Evolutionary conservation across 2,329 filamentous ascomycete species (phyloP).

Genomic region (Chaetomiaceae sp.): DNA sequence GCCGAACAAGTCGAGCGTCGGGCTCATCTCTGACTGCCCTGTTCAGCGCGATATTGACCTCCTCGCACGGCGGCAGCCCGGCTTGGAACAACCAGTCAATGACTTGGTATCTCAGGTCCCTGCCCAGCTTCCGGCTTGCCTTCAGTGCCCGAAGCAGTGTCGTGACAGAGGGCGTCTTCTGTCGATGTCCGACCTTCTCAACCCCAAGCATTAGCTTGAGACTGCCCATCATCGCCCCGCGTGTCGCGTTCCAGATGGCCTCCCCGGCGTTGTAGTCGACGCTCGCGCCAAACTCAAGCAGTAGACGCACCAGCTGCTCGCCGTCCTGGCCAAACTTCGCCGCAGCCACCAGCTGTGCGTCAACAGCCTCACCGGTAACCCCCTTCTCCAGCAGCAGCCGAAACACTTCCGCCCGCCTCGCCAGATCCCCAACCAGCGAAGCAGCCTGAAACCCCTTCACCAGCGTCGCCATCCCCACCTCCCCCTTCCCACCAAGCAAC

Average conservation of each 20-base stretch:
- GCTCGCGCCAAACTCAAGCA: conserved; percentile 51
- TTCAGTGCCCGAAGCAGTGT: conserved; percentile 50
- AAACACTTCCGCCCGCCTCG: conserved; percentile 46
- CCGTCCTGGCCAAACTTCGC: conserved; percentile 48
- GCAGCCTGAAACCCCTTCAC: conserved; percentile 52
- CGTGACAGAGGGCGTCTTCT: conserved; percentile 44
- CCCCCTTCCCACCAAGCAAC: conserved; percentile 41
- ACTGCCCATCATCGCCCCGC: conserved; percentile 46
- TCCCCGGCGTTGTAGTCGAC: conserved; percentile 53
- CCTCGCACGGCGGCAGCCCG: conserved; percentile 44
- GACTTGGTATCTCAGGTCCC: conserved; percentile 45
- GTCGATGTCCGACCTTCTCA: conserved; percentile 35
- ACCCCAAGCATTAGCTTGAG: conserved; percentile 50
- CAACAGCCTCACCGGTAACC: conserved; percentile 47
- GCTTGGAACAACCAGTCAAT: conserved; percentile 49
- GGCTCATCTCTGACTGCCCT: conserved; percentile 49
- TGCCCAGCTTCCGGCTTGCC: conserved; percentile 48
- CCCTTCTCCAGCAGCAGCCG: conserved; percentile 47
- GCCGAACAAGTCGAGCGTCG: conserved; percentile 43
- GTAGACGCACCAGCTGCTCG: conserved; percentile 44
- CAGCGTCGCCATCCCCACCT: conserved; percentile 40
- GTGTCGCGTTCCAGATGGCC: conserved; percentile 50
- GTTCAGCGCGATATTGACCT: conserved; percentile 47
- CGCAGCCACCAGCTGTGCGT: conserved; percentile 50
- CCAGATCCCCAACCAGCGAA: conserved; percentile 48